A percentile compares a stretch with the other conserved stretches of the same genome.
Evolutionary conservation across 441 rosid genomes (phyloP).

Genomic region (Mallotus japonicus): DNA sequence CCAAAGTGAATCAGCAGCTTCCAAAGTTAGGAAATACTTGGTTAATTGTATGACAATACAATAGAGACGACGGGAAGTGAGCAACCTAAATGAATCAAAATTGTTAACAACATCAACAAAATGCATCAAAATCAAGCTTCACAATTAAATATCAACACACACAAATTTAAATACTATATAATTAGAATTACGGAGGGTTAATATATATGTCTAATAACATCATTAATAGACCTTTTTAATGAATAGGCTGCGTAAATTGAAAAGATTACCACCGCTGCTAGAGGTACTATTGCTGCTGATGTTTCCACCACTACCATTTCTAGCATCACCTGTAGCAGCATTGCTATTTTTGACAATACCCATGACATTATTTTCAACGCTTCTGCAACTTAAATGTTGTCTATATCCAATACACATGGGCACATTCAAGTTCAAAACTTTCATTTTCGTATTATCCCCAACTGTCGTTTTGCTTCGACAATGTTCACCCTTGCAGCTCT

Average conservation of each 20-base stretch:
- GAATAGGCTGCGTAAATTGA: conserved; percentile 66
- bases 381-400: conserved; percentile 63
- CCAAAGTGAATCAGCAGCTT: too few relatives aligned
- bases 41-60: too few relatives aligned
- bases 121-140: too few relatives aligned
- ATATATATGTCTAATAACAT: neutral
- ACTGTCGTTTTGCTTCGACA: conserved; percentile 30
- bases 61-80: too few relatives aligned
- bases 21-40: too few relatives aligned
- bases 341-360: neutral
- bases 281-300: neutral
- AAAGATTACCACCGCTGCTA: conserved; percentile 34
- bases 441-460: conserved; percentile 30
- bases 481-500: conserved; percentile 4
- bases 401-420: conserved; percentile 64
- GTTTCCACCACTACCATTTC: neutral
- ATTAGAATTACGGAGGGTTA: neutral
- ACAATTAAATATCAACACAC: too few relatives aligned
- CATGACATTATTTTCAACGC: conserved; percentile 32
- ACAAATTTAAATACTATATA: too few relatives aligned
- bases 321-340: neutral
- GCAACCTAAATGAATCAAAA: too few relatives aligned
- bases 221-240: conserved; percentile 21
- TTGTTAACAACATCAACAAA: too few relatives aligned
- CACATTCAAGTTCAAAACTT: conserved; percentile 60